Base-by-base conservation (phyloP, 345 rosid species). In the Gynandropsis gynandra region DNA sequence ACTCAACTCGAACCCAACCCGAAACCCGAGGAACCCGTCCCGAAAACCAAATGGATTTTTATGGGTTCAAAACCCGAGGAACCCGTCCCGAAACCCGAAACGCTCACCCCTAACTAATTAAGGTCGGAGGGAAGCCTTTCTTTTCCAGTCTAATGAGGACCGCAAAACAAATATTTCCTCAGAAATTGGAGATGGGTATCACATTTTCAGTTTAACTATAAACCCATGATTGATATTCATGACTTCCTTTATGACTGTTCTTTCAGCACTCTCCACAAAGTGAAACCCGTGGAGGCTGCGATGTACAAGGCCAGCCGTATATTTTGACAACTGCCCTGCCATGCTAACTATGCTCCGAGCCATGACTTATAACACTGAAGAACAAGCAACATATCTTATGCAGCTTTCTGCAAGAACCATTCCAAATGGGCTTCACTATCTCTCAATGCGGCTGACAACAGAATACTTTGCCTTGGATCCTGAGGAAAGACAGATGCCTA, bases 341-440 rank as follows among this genome's bases (percentile, higher is more conserved):
- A 76, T 79, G 74, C 80, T 79, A 20, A 61, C 64, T 20, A 92
- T 81, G 77, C 89, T 87, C 33, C 83, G 78, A 49, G 80, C 95
- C 50, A 82, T 82, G 87, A 67, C 76, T 51, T 64, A 73, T 62
- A 79, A 79, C 72, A 69, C 84, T 64, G 89, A 87, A 75, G 88
- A 82, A 59, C 80, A 72, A 68, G 83, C 75, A 56, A 18, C 72
- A 20, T 74, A 71, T 79, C 89, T 90, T 37, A 38, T 84, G 75
- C 92, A 76, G 66, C 90, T 88, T 63, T 94, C 94, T 47, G 87
- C 89, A 42, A 76, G 84, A 71, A 85, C 86, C 37, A 85, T 86
- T 18, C 90, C 95, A 9, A 93, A 93, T 80, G 90, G 97, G 56
- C 81, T 81, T 66, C 95, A 88, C 65, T 93, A 97, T 74, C 86